A percentile compares a stretch with the other conserved stretches of the same genome.
These are phyloP conservation scores for Penicillium tannophilum DNA, from an alignment of 495 filamentous ascomycete species.

Conservation along the genomic window DNA sequence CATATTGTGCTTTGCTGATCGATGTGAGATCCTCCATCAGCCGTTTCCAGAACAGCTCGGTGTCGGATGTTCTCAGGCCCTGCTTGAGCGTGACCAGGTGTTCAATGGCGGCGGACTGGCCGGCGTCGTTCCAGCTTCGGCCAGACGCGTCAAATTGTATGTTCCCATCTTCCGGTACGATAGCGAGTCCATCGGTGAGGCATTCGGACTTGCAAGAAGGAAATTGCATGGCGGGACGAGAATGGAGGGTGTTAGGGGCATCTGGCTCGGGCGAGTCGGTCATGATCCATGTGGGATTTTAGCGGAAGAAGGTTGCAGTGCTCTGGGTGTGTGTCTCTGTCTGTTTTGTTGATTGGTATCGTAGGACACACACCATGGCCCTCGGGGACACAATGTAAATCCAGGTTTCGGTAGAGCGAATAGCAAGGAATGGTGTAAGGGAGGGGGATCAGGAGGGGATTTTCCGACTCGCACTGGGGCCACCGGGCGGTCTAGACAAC, in stretches of 20 bases:
- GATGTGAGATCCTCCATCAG: conserved; percentile 67
- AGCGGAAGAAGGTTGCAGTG: not conserved
- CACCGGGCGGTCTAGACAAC: conserved; percentile 36
- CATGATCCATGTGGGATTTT: conserved; percentile 36
- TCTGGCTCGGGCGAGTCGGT: conserved; percentile 42
- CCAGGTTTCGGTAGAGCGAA: not conserved
- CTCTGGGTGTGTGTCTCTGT: conserved; percentile 9
- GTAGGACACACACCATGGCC: conserved; percentile 37
- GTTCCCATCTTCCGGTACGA: conserved; percentile 50
- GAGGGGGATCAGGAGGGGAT: conserved; percentile 28
- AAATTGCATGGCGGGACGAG: conserved; percentile 35
- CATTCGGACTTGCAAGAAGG: conserved; percentile 48
- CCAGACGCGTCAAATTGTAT: conserved; percentile 50
- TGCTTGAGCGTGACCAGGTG: conserved; percentile 64
- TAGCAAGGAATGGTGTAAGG: not conserved
- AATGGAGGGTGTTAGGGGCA: conserved; percentile 33
- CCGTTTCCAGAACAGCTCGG: conserved; percentile 66
- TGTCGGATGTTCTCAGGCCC: conserved; percentile 53
- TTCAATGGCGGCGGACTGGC: conserved; percentile 65
- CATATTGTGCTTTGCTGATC: conserved; percentile 68
- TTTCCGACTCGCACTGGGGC: conserved; percentile 27
- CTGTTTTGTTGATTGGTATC: conserved; percentile 3
- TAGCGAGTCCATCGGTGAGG: conserved; percentile 40
- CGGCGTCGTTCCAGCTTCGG: conserved; percentile 47
- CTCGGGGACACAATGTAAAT: conserved; percentile 4